A percentile compares a stretch with the other conserved stretches of the same genome.
Conservation (phyloP, 495 filamentous ascomycete genomes). For the Aspergillus panamensis region DNA sequence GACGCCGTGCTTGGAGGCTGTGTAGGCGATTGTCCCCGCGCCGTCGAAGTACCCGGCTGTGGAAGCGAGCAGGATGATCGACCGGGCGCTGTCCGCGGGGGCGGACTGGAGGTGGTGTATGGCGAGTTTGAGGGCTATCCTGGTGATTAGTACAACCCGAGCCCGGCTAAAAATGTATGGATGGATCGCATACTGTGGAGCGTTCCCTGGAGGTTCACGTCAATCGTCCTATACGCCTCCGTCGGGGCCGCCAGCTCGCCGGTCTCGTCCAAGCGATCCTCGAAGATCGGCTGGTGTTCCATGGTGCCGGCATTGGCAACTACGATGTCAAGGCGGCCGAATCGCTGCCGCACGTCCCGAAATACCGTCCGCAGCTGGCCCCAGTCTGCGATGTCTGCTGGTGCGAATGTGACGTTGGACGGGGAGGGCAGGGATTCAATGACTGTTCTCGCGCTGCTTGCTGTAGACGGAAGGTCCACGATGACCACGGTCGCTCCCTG, state of each 20-base stretch:
- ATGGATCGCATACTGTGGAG: neutral
- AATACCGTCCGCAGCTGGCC: constrained; percentile 46
- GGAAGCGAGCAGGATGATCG: neutral
- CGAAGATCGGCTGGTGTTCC: constrained; percentile 26
- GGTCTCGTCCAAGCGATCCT: constrained; percentile 20
- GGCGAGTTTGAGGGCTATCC: neutral
- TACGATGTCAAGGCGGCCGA: constrained; percentile 56
- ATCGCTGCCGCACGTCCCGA: constrained; percentile 42
- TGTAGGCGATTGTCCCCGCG: constrained; percentile 11
- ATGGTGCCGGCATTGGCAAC: constrained; percentile 66
- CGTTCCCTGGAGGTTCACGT: constrained; percentile 2
- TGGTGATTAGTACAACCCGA: neutral
- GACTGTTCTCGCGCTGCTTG: constrained; percentile 8
- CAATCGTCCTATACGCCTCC: constrained; percentile 1
- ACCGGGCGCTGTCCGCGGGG: neutral
- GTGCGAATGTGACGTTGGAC: constrained; percentile 19
- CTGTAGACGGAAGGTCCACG: constrained; percentile 22
- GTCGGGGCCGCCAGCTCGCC: constrained; percentile 17
- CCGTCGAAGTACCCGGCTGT: constrained; percentile 4
- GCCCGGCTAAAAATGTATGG: neutral
- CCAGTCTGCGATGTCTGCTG: constrained; percentile 27
- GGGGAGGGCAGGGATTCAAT: constrained; percentile 17
- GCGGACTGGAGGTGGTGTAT: neutral
- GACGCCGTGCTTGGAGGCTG: constrained; percentile 20
- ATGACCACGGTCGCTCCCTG: constrained; percentile 28